Base-by-base conservation (phyloP, 768 basidiomycete genomes). In the Solioccasus polychromus region DNA sequence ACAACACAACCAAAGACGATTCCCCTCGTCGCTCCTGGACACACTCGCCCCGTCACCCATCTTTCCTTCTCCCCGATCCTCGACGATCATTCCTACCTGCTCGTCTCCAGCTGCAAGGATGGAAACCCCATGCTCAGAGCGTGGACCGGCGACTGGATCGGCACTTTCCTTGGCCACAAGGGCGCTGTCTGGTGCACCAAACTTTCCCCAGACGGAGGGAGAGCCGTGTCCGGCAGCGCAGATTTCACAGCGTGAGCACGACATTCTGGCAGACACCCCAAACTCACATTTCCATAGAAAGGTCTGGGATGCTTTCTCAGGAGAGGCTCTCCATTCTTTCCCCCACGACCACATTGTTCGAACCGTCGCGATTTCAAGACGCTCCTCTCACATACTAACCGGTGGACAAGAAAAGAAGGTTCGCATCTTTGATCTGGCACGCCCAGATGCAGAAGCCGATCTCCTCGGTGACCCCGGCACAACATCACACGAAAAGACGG, bases 91-190 rank as follows among this genome's bases (percentile, higher is more conserved):
- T 81, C 83, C 35, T 98, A 85, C 68, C 73, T 97, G 52, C 78
- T 99, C 52, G 87, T 97, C 60, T 97, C 94, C 46, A 88, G 89
- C 58, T 98, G 96, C 75, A 99, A 98, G 71, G 96, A 98, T 76
- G 96, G 96, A 26, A 97, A 92, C 59, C 94, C 92, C 35, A 94
- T 95, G 91, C 72, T 96, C 55, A 82, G 92, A 61, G 88, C 92
- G 61, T 95, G 94, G 94, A 89, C 91, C 44, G 95, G 95, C 26
- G 96, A 99, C 68, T 99, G 96, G 96, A 89, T 96, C 63, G 96
- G 96, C 29, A 90, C 88, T 15, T 91, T 89, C 65, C 74, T 90
- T 32, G 87, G 88, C 19, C 87, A 89, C 70, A 89, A 91, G 66
- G 96, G 95, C 57, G 95, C 95, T 8, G 95, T 99, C 4, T 99